Base-by-base conservation (phyloP, 495 filamentous ascomycete species). In the Penicillium malachiteum region DNA sequence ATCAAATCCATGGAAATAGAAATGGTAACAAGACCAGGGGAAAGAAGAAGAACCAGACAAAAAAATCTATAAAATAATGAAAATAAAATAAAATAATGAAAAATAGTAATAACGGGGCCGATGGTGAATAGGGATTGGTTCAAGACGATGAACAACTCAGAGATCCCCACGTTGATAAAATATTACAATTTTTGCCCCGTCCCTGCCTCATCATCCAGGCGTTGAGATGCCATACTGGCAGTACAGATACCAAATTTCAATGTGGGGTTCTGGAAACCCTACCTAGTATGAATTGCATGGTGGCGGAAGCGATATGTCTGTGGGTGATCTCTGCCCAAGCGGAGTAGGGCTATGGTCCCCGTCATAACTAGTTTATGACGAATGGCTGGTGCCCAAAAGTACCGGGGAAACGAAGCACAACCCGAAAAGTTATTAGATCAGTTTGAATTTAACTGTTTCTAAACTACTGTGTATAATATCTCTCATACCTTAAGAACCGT, bases 111-210 rank as follows among this genome's bases (percentile, higher is more conserved):
- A 40, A 53, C 39, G 46, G 45, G 47, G 40, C 21, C 9, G 13
- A 52, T 34, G 47, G 43, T 32, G 41, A 18, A 50, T 34, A 42
- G 17, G 49, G 52, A 67, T 67, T 67, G 56, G 58, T 58, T 52
- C 43, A 35, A 40, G 48, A 55, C 1, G 58, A 41, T 60, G 63
- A 66, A 73, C 72, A 70, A 75, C 67, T 71, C 69, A 75, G 52
- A 57, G 57, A 52, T 32, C 59, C 62, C 55, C 59, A 64, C 58
- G 58, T 68, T 53, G 50, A 52, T 55, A 17, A 58, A n/a, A n/a
- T n/a, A n/a, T n/a, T 52, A 51, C 47, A 21, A 41, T 37, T 41
- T 32, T 42, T 11, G 58, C 58, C 60, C 50, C 32, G 31, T 47
- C 46, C 31, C 53, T 56, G 50, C 52, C 52, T 58, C 50, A 60